phyloP scores from a whole-genome alignment of 2,329 filamentous ascomycete species.

The Penicillium polonicum region DNA sequence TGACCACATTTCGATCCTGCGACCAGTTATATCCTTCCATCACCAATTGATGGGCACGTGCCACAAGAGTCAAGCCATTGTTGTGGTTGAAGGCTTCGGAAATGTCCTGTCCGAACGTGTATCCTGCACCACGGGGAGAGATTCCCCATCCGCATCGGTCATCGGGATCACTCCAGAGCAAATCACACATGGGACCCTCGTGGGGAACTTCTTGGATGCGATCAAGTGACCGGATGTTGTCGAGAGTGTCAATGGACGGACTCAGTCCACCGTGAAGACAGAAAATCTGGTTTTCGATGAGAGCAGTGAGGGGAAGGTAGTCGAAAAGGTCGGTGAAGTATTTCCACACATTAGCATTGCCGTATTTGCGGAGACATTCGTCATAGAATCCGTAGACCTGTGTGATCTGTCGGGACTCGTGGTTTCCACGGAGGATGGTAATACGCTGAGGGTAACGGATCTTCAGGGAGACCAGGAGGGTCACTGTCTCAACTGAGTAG shows the following conservation, averaged over 20 bases:
- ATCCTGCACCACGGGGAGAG: conserved; percentile 88
- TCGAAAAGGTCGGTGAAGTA: conserved; percentile 99
- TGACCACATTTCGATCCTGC: conserved; percentile 96
- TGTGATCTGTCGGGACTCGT: conserved; percentile 98
- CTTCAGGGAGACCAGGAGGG: conserved; percentile 92
- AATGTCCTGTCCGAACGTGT: conserved; percentile 95
- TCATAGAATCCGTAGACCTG: conserved; percentile 99
- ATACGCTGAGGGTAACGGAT: conserved; percentile 97
- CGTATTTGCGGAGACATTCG: conserved; percentile 97
- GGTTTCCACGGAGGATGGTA: conserved; percentile 96
- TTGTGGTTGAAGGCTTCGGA: conserved; percentile 99
- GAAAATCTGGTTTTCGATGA: conserved; percentile 99
- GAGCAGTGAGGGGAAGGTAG: conserved; percentile 91
- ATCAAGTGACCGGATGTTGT: conserved; percentile 93
- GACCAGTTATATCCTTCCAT: conserved; percentile 99
- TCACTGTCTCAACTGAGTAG: conserved; percentile 98
- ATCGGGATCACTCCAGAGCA: conserved; percentile 97
- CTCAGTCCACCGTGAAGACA: conserved; percentile 96
- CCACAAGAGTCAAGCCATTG: conserved; percentile 93
- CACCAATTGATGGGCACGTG: conserved; percentile 93
- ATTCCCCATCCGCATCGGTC: conserved; percentile 96
- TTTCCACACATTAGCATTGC: conserved; percentile 99
- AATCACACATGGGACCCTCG: conserved; percentile 96
- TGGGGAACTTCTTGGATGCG: conserved; percentile 98
- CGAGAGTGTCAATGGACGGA: conserved; percentile 91